Evolutionary conservation across 1,284 basidiomycete species (phyloP).

Genomic region (Fomitopsis betulina): DNA sequence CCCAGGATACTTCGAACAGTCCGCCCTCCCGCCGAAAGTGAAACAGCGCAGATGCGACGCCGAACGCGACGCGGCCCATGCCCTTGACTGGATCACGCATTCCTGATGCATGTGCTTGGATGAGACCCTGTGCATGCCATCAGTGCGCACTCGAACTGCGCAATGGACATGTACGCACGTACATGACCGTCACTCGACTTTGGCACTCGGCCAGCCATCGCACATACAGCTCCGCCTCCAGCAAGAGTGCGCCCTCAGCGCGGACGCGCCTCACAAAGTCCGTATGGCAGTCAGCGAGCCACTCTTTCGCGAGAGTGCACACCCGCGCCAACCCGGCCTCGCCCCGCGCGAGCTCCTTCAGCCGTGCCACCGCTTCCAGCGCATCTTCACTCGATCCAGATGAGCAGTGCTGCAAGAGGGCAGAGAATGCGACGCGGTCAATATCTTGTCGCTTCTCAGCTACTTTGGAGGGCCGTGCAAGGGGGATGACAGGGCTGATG

Average conservation of each 20-base stretch:
- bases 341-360: not conserved
- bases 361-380: not conserved
- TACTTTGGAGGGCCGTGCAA: not conserved
- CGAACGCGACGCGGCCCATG: not conserved
- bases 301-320: not conserved
- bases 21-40: not conserved
- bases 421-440: not conserved
- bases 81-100: not conserved
- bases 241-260: not conserved
- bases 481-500: not conserved
- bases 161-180: not conserved
- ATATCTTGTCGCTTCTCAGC: not conserved
- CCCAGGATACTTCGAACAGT: not conserved
- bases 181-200: not conserved
- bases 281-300: not conserved
- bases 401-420: not conserved
- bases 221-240: not conserved
- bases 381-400: not conserved
- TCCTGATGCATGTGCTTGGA: too few species aligned
- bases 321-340: not conserved
- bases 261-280: not conserved
- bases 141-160: not conserved
- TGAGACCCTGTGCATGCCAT: not conserved
- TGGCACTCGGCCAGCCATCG: not conserved
- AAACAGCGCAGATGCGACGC: not conserved